phyloP scores from a whole-genome alignment of 2,329 filamentous ascomycete species.

The Ascochyta koolunga region DNA sequence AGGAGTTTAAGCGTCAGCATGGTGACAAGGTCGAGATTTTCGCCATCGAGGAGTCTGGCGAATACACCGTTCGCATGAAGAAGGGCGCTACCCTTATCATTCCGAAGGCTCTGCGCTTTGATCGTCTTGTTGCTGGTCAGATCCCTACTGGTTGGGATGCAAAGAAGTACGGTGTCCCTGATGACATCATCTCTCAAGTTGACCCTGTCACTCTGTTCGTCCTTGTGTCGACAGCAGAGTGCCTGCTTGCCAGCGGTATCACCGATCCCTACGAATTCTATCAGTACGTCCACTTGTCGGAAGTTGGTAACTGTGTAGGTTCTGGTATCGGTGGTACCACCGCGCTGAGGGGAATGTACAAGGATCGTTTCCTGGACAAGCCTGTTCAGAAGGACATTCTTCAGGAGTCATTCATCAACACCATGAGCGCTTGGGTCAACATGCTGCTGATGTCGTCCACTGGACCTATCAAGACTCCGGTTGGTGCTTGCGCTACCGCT shows the following conservation, averaged over 20 bases:
- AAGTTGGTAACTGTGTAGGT: conserved; percentile 97
- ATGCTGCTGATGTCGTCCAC: conserved; percentile 98
- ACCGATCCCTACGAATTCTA: conserved; percentile 99
- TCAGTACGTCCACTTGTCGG: conserved; percentile 97
- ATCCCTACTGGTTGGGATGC: conserved; percentile 97
- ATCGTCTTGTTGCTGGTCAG: conserved; percentile 95
- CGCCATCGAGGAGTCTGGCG: conserved; percentile 89
- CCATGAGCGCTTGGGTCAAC: conserved; percentile 99
- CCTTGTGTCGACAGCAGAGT: conserved; percentile 90
- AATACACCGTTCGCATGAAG: conserved; percentile 92
- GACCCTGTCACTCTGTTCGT: conserved; percentile 96
- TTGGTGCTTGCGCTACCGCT: conserved; percentile 95
- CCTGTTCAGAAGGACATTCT: conserved; percentile 98
- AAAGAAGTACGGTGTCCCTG: conserved; percentile 92
- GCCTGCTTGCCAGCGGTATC: conserved; percentile 89
- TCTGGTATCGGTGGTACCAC: conserved; percentile 96
- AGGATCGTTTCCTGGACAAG: conserved; percentile 94
- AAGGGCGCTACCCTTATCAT: conserved; percentile 95
- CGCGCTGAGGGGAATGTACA: conserved; percentile 96
- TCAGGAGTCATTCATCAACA: conserved; percentile 99
- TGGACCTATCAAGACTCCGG: conserved; percentile 97
- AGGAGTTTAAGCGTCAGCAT: conserved; percentile 96
- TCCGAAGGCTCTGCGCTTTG: conserved; percentile 95
- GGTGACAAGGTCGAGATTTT: conserved; percentile 98
- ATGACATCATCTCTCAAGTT: conserved; percentile 97